Base-by-base conservation (phyloP, 2,329 filamentous ascomycete genomes). In the Gremmenia infestans region DNA sequence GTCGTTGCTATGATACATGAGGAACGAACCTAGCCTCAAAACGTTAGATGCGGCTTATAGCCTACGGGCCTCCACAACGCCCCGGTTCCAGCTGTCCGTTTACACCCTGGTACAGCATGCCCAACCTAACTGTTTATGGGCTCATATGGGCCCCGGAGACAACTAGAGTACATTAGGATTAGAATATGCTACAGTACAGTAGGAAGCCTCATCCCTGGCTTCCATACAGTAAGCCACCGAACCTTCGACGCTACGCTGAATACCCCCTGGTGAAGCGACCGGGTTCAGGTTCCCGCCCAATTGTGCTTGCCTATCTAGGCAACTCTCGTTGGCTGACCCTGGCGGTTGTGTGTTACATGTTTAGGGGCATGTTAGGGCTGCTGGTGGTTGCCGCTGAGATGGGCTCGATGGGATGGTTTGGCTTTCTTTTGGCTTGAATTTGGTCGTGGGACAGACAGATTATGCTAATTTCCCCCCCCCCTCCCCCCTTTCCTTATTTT, bases 41-140 rank as follows among this genome's bases (percentile, higher is more conserved):
- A 48, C 46, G 9, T 32, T 32, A n/a, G 23, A 14, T 39, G 39
- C 45, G 37, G 39, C 19, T 43, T 22, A 25, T 11, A 35, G 11
- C 14, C 19, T 15, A 39, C 28, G 25, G 45, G n/a, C 28, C 51
- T 45, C 22, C 39, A 17, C 28, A 47, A 45, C 40, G 17, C 35
- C 39, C 46, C 39, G 19, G 12, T 52, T 56, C 60, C 60, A 62
- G 54, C 58, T 56, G 39, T 56, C 53, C 49, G 56, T 60, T 60
- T 58, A 49, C 40, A 36, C 51, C 58, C 60, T 48, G 25, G n/a
- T 39, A 45, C 51, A 40, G 15, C 40, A 22, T 49, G 15, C 17
- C 42, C 37, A 8, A 8, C 25, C 19, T 28, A 32, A 56, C 54
- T 45, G 36, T 14, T 39, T 53, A 9, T 9, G 37, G 50, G 36